Conservation (phyloP, 345 rosid species). For the Murraya paniculata region DNA sequence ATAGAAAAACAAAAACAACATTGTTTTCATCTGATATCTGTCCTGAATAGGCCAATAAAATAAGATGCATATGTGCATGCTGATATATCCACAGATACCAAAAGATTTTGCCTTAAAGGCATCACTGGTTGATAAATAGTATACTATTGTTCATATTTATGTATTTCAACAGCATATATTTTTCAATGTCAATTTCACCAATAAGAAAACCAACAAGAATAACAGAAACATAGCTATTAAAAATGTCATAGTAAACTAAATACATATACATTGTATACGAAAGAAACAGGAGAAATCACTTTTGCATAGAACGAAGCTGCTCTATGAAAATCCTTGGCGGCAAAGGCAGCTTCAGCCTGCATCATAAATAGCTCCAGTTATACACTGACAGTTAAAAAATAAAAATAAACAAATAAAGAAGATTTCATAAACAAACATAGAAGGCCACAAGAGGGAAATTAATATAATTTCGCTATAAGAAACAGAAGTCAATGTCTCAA, state of each 20-base stretch:
- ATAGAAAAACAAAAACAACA: background rate
- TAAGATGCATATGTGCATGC: background rate
- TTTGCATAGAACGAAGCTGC: slow-evolving; percentile 97
- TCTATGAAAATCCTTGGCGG: slow-evolving; percentile 77
- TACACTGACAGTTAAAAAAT: slow-evolving; percentile 13
- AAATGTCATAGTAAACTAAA: slow-evolving; percentile 3
- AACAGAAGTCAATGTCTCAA: slow-evolving; percentile 1
- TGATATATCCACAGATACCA: background rate
- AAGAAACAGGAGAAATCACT: slow-evolving; percentile 41
- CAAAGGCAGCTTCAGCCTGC: slow-evolving; percentile 96
- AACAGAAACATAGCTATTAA: background rate
- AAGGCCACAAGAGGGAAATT: background rate
- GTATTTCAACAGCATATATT: background rate
- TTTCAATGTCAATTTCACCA: background rate
- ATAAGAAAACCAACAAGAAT: background rate
- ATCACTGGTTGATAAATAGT: background rate
- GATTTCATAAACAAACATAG: slow-evolving; percentile 12
- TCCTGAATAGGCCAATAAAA: background rate
- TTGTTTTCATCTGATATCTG: background rate
- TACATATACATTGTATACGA: background rate
- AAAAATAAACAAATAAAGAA: background rate
- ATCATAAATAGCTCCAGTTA: slow-evolving; percentile 34
- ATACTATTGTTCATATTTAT: background rate
- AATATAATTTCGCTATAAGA: background rate
- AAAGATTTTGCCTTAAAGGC: background rate